phyloP scores from a whole-genome alignment of 2,329 filamentous ascomycete species.

The Neobulgaria alba region DNA sequence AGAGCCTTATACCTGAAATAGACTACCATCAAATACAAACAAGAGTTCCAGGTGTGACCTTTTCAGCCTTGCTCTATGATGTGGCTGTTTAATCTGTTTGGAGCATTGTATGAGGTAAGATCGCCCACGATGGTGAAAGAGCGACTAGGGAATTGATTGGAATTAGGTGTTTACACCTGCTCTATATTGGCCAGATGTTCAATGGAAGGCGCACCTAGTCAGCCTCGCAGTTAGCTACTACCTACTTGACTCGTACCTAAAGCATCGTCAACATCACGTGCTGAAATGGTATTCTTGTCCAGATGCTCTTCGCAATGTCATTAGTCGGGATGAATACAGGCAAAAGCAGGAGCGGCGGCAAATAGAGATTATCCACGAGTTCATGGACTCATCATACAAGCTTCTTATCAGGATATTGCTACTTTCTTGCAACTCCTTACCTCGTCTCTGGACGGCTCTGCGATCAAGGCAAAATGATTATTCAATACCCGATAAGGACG shows the following conservation, averaged over 20 bases:
- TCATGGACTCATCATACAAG: not conserved
- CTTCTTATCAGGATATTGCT: not conserved
- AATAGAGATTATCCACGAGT: not conserved
- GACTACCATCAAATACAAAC: too few species aligned
- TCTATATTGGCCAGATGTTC: not conserved
- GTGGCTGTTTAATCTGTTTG: too few species aligned
- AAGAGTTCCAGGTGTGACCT: too few species aligned
- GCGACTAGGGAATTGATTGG: too few species aligned
- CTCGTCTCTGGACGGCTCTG: not conserved
- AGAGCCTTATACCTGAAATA: too few species aligned
- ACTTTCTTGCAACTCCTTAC: not conserved
- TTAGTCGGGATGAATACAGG: not conserved
- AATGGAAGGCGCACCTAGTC: conserved; percentile 1
- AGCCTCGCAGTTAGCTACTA: not conserved
- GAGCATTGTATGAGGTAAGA: too few species aligned
- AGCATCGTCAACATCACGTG: not conserved
- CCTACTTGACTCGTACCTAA: not conserved
- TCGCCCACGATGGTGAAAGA: too few species aligned
- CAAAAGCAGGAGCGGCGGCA: not conserved
- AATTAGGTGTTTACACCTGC: not conserved
- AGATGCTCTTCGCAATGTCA: not conserved
- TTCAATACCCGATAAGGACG: too few species aligned
- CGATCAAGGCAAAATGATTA: not conserved
- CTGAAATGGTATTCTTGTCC: not conserved
- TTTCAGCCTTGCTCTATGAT: too few species aligned